These are phyloP conservation scores for Candida silvicultrix DNA, from an alignment of 805 yeast species.

Conservation along the genomic window DNA sequence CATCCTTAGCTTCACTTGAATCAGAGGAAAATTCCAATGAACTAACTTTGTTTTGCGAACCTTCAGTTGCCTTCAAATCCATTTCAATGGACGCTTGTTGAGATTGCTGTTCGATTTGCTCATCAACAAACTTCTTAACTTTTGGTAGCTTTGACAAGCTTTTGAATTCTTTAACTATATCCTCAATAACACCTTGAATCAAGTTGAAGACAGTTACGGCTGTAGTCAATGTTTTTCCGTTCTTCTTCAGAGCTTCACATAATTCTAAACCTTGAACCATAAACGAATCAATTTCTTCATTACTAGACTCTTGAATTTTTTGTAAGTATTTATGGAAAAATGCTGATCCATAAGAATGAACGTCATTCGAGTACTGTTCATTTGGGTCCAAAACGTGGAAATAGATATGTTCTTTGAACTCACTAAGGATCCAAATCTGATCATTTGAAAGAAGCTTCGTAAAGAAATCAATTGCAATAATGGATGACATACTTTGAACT, in stretches of 20 bases:
- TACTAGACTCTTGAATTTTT: background rate
- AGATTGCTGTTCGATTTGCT: background rate
- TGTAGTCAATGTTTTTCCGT: background rate
- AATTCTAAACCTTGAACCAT: background rate
- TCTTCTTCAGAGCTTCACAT: background rate
- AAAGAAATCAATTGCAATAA: conserved; percentile 4
- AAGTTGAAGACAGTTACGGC: background rate
- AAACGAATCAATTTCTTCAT: background rate
- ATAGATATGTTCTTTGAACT: conserved; percentile 8
- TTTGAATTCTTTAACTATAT: background rate
- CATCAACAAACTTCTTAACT: background rate
- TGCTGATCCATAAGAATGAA: background rate
- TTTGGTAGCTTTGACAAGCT: background rate
- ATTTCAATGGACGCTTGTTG: no score
- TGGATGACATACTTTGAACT: background rate
- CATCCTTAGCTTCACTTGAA: background rate
- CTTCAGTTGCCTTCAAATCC: no score
- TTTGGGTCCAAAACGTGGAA: conserved; percentile 11
- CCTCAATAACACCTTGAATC: background rate
- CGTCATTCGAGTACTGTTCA: background rate
- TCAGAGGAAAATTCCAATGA: background rate
- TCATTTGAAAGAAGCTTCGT: background rate
- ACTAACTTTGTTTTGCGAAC: no score
- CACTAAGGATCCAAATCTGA: background rate
- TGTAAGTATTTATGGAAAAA: background rate